These are phyloP conservation scores for Xerocomellus dryophilus DNA, from an alignment of 768 basidiomycete genomes.

Conservation along the genomic window DNA sequence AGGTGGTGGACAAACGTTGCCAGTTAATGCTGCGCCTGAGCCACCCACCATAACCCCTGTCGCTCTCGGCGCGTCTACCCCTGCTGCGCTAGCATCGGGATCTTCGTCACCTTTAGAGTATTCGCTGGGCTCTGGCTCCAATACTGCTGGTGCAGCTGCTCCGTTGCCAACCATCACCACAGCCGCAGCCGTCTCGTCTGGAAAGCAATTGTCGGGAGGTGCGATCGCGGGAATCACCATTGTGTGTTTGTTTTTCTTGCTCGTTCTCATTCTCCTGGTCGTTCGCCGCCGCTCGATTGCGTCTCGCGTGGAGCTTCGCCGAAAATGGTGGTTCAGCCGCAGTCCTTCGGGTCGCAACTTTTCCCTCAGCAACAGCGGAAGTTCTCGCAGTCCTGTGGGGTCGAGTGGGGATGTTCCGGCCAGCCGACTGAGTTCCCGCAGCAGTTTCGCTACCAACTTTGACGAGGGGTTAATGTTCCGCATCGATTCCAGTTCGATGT, in stretches of 20 bases:
- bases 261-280: conserved; percentile 39
- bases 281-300: conserved; percentile 46
- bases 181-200: conserved; percentile 9
- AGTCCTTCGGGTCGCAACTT: conserved; percentile 5
- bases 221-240: conserved; percentile 47
- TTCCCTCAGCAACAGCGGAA: conserved; percentile 9
- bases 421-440: conserved; percentile 40
- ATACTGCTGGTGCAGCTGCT: conserved; percentile 10
- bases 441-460: conserved; percentile 65
- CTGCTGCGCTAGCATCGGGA: background rate
- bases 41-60: background rate
- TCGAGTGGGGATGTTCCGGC: conserved; percentile 14
- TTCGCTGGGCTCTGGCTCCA: conserved; percentile 6
- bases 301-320: conserved; percentile 42
- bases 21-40: background rate
- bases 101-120: conserved; percentile 4
- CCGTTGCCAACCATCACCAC: conserved; percentile 12
- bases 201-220: conserved; percentile 39
- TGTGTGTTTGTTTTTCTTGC: conserved; percentile 28
- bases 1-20: background rate
- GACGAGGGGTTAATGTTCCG: conserved; percentile 39
- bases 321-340: conserved; percentile 45
- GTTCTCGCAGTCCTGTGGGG: conserved; percentile 9
- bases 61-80: background rate
- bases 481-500: conserved; percentile 18